These are phyloP conservation scores for Komagataella phaffii DNA, from an alignment of 805 yeast genomes.

Conservation along the genomic window DNA sequence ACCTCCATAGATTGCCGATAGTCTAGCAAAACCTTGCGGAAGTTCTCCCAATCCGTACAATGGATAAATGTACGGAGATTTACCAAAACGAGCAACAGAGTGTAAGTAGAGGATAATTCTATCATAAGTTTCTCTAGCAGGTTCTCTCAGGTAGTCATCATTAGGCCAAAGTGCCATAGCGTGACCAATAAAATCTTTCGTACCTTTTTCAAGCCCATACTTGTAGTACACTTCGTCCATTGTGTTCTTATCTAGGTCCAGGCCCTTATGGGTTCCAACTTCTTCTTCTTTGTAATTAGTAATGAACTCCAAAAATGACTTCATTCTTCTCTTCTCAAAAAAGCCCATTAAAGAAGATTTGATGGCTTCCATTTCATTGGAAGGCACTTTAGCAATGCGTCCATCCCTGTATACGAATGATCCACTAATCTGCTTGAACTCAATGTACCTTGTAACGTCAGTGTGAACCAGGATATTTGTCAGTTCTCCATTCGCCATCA, in stretches of 20 bases:
- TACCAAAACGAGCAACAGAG: slow-evolving; percentile 89
- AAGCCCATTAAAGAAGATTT: slow-evolving; percentile 88
- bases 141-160: slow-evolving; percentile 77
- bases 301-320: slow-evolving; percentile 80
- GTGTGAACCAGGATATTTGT: slow-evolving; percentile 93
- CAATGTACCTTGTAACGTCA: slow-evolving; percentile 89
- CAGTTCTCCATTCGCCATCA: slow-evolving; percentile 96
- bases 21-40: slow-evolving; percentile 98
- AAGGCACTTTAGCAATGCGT: slow-evolving; percentile 87
- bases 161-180: slow-evolving; percentile 97
- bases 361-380: slow-evolving; percentile 84
- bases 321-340: slow-evolving; percentile 92
- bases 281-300: slow-evolving; percentile 72
- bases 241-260: slow-evolving; percentile 75
- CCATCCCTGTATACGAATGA: slow-evolving; percentile 88
- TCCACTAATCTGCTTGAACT: slow-evolving; percentile 93
- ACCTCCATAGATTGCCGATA: slow-evolving; percentile 96
- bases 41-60: slow-evolving; percentile 93
- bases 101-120: slow-evolving; percentile 76
- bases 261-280: slow-evolving; percentile 68
- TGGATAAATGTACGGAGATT: slow-evolving; percentile 93
- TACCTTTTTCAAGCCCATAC: slow-evolving; percentile 84
- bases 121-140: slow-evolving; percentile 86
- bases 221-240: slow-evolving; percentile 86
- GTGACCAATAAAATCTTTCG: slow-evolving; percentile 94